These are phyloP conservation scores for Diaporthe citri DNA, from an alignment of 2,329 filamentous ascomycete species.

Conservation along the genomic window DNA sequence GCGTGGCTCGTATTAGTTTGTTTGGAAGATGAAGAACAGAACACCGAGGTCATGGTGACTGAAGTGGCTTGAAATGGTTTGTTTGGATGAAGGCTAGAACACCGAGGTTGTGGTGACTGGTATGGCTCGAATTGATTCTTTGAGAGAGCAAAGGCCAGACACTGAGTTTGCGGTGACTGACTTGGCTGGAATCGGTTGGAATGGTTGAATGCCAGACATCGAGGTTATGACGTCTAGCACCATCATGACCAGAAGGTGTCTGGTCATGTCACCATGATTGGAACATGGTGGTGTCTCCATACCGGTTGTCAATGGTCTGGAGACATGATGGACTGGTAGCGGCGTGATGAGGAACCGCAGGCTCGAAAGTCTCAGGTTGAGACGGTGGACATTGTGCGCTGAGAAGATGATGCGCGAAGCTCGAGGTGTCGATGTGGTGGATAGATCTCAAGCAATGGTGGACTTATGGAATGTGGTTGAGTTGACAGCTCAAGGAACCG, in stretches of 20 bases:
- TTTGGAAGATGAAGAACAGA: background rate
- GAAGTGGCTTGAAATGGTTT: background rate
- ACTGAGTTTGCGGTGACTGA: background rate
- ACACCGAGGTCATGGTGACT: background rate
- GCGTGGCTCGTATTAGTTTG: background rate
- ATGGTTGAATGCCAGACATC: background rate
- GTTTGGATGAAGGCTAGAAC: background rate
- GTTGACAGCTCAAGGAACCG: background rate
- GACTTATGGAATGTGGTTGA: background rate
- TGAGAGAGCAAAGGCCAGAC: background rate
- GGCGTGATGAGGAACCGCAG: background rate
- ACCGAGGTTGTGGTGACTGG: background rate
- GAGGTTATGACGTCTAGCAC: background rate
- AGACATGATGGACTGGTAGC: background rate
- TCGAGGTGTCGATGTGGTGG: background rate
- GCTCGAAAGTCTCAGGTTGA: constrained; percentile 5
- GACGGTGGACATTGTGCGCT: constrained; percentile 1
- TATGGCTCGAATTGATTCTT: background rate
- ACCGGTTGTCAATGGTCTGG: background rate
- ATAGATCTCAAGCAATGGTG: constrained; percentile 1
- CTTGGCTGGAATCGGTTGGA: background rate
- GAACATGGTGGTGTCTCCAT: background rate
- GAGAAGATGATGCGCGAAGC: background rate
- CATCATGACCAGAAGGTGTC: background rate
- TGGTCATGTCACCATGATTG: background rate